Conservation (phyloP, 805 yeast species). For the Candida morakotiae region DNA sequence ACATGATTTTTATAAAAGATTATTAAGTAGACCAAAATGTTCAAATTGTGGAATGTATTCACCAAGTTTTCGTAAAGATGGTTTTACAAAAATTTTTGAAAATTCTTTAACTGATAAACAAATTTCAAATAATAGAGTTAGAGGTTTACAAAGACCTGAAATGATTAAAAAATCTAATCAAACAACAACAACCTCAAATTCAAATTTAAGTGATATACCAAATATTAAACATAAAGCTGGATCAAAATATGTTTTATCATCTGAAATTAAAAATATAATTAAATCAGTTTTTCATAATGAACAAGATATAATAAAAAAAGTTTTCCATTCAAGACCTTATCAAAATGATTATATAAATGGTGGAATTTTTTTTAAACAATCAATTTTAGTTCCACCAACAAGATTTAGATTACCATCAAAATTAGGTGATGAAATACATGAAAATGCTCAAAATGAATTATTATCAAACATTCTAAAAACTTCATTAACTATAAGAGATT, state of each 20-base stretch:
- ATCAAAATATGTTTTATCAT: slow-evolving; percentile 75
- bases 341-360: slow-evolving; percentile 48
- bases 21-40: slow-evolving; percentile 80
- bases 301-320: slow-evolving; percentile 57
- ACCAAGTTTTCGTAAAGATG: slow-evolving; percentile 93
- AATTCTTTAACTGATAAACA: slow-evolving; percentile 81
- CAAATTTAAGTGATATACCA: slow-evolving; percentile 32
- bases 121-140: slow-evolving; percentile 71
- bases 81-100: slow-evolving; percentile 88
- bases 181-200: slow-evolving; percentile 10
- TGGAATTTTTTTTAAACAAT: slow-evolving; percentile 86
- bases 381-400: slow-evolving; percentile 92
- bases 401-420: slow-evolving; percentile 96
- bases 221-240: slow-evolving; percentile 62
- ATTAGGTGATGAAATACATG: slow-evolving; percentile 94
- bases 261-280: slow-evolving; percentile 80
- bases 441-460: slow-evolving; percentile 88
- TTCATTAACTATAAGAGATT: slow-evolving; percentile 76
- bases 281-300: slow-evolving; percentile 74
- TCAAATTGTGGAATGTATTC: slow-evolving; percentile 95
- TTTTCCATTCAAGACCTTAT: slow-evolving; percentile 81
- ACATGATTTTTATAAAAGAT: slow-evolving; percentile 69
- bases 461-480: slow-evolving; percentile 78
- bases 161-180: slow-evolving; percentile 43
- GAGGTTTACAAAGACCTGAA: slow-evolving; percentile 71